Evolutionary conservation across 2,329 filamentous ascomycete genomes (phyloP), one percentile per base, ranked within the genome.

Genomic region (Knoxdaviesia proteae): DNA sequence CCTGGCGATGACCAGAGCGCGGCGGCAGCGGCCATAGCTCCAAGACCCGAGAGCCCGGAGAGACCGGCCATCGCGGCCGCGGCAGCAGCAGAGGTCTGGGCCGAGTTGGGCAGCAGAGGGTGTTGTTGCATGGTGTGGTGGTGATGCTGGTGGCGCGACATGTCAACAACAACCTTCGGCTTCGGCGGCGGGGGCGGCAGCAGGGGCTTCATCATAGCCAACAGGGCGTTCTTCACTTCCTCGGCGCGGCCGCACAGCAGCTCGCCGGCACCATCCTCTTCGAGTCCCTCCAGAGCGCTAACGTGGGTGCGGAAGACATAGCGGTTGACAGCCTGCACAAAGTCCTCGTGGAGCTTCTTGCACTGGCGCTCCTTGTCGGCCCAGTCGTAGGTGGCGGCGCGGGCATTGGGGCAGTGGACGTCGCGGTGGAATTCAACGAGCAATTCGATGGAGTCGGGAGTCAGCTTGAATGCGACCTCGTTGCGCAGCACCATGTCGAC

Each of bases 401-500:
- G 83, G 53, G 83, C 79, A 58, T 98, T 84, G 54, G 87, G 73
- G 52, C 84, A 93, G 68, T 93, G 87, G 52, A 96, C 73, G 49
- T 94, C 84, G 68, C 90, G 87, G 72, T 98, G 90, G 61, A 93
- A 93, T 58, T 94, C 84, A 58, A 94, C 80, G 49, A 98, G 74
- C 42, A 82, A 65, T 54, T 94, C 86, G 63, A 98, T 98, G 47
- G 87, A 86, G 58, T 96, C 90, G 45, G 79, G 74, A 30, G 87
- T 96, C 55, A 98, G 73, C 72, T 98, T 98, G 73, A 87, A 96
- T 51, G 87, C 90, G 55, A 98, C 86, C 66, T 96, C 90, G 59
- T 93, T 90, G 61, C 87, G 81, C 54, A 92, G 76, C 46, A 98
- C 88, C 86, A 96, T 94, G 66, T 98, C 90, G 61, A 98, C 86